Conservation (phyloP, 148 eudicot species). For the Cornus kousa region DNA sequence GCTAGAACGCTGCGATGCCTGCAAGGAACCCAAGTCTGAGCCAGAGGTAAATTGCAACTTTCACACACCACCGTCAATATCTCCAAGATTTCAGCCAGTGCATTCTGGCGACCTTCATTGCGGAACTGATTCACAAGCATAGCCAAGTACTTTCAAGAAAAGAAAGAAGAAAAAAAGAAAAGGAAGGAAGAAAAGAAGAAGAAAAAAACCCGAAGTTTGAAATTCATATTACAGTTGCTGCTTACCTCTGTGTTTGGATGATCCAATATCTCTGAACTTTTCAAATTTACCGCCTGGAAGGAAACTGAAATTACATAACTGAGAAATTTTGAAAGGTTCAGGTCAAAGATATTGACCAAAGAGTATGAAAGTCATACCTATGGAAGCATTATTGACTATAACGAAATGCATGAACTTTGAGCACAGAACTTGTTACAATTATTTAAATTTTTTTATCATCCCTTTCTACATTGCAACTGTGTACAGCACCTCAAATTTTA, state of each 20-base stretch:
- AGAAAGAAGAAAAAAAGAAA: not conserved
- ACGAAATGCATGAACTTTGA: not conserved
- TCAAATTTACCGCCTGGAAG: constrained; percentile 89
- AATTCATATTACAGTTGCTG: constrained; percentile 2
- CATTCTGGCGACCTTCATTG: constrained; percentile 89
- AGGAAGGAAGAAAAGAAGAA: constrained; percentile 3
- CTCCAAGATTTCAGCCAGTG: constrained; percentile 82
- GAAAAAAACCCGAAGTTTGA: constrained; percentile 4
- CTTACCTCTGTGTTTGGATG: constrained; percentile 73
- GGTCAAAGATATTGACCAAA: not conserved
- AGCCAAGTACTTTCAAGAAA: constrained; percentile 10
- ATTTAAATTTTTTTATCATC: not conserved
- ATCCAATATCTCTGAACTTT: constrained; percentile 81
- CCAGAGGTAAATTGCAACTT: constrained; percentile 78
- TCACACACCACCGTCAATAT: constrained; percentile 82
- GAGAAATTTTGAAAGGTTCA: constrained; percentile 20
- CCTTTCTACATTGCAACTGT: not conserved
- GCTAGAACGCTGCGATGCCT: constrained; percentile 81
- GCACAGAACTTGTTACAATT: not conserved
- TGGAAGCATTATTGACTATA: not conserved
- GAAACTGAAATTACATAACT: constrained; percentile 27
- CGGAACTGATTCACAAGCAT: constrained; percentile 59
- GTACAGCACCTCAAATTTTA: too few relatives aligned
- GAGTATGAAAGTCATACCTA: not conserved
- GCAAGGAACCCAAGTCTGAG: constrained; percentile 98